Evolutionary conservation across 2,329 filamentous ascomycete species (phyloP), one percentile per base, ranked within the genome.

Genomic region (Fusarium sublunatum): DNA sequence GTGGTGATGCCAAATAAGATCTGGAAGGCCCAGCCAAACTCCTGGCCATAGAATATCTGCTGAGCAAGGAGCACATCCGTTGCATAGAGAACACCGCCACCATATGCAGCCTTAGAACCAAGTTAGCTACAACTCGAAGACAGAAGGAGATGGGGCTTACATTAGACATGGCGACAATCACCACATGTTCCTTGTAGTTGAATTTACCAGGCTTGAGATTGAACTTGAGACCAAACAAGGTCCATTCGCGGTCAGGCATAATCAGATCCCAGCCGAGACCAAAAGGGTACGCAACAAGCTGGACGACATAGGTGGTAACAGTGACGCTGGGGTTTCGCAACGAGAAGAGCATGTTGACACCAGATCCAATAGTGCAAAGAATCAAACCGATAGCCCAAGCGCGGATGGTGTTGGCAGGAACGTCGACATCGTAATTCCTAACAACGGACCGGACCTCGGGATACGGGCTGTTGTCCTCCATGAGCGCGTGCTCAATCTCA

Each of bases 391-490:
- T 86, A 5, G 79, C 76, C 87, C 87, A 89, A 31, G 86, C 86
- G 45, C 87, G 85, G 53, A 89, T 79, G 19, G 87, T 89, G 72
- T 88, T 89, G 65, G 81, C 81, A n/a, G 86, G 84, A 24, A 88
- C 78, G 66, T 88, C 86, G 65, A 87, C 82, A 67, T 90, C 87
- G 70, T 83, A 82, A 71, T 89, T 89, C 58, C 84, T 79, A 15
- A 90, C 87, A 15, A 88, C 85, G 25, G 87, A 84, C 65, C 87
- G 85, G 51, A 89, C 87, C 76, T 89, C 87, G 34, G 86, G 85
- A 69, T 89, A 90, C 3, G 87, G 87, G 43, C 87, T 89, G 72
- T 89, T 86, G 54, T 89, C 86, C 70, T 88, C 81, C 69, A 88
- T 79, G 55, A 84, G 75, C 42, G 85, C 83, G 65, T 84, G 81